A percentile compares a stretch with the other conserved stretches of the same genome.
Conservation (phyloP, 805 yeast genomes). For the Candida pseudoglaebosa region DNA sequence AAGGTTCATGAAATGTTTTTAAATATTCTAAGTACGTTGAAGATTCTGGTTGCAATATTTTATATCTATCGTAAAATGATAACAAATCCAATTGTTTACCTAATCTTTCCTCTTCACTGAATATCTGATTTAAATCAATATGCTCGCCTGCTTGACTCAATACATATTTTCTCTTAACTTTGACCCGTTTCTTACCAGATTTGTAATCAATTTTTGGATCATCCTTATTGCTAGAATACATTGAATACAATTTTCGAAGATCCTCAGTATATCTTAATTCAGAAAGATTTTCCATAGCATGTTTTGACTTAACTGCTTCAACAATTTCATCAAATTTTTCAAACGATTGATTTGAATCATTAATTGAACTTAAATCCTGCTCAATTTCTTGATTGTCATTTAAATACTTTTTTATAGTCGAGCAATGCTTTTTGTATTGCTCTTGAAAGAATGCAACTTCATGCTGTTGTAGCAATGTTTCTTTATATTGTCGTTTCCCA, state of each 20-base stretch:
- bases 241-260: constrained; percentile 15
- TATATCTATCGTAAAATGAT: constrained; percentile 49
- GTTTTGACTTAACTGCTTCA: constrained; percentile 6
- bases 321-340: constrained; percentile 13
- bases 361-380: constrained; percentile 10
- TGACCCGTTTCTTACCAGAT: constrained; percentile 15
- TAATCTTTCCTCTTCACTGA: constrained; percentile 56
- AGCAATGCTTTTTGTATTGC: constrained; percentile 33
- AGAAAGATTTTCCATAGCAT: constrained; percentile 5
- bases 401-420: constrained; percentile 5
- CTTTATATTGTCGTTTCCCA: constrained; percentile 44
- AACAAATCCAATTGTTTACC: constrained; percentile 64
- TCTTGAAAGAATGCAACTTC: constrained; percentile 54
- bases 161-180: constrained; percentile 32
- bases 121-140: constrained; percentile 46
- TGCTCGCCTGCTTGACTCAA: constrained; percentile 50
- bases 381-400: constrained; percentile 6
- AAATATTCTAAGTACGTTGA: constrained; percentile 49
- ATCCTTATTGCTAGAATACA: constrained; percentile 18
- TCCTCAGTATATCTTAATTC: constrained; percentile 8
- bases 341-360: constrained; percentile 14
- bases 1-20: constrained; percentile 38
- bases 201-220: constrained; percentile 9
- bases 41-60: constrained; percentile 25
- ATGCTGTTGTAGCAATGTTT: constrained; percentile 59